These are phyloP conservation scores for Clitopilus hobsonii DNA, from an alignment of 768 basidiomycete genomes.

Conservation along the genomic window DNA sequence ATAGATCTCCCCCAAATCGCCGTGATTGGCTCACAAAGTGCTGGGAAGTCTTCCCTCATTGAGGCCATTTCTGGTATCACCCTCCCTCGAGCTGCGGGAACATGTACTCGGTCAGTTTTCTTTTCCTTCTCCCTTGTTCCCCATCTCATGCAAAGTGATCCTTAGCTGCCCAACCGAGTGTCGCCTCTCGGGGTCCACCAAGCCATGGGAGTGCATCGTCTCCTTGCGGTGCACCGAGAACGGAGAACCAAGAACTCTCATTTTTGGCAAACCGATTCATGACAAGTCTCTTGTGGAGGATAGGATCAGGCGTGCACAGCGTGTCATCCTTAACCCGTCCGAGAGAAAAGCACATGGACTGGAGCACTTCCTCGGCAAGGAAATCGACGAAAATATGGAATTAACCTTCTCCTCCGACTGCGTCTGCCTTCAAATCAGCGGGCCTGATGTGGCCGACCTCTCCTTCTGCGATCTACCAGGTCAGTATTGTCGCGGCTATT, in stretches of 20 bases:
- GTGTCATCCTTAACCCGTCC: constrained; percentile 60
- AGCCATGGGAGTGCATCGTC: constrained; percentile 46
- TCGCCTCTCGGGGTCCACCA: constrained; percentile 35
- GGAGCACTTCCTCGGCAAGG: constrained; percentile 32
- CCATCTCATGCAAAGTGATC: not conserved
- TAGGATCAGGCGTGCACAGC: constrained; percentile 60
- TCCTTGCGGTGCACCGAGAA: constrained; percentile 43
- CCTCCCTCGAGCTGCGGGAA: constrained; percentile 66
- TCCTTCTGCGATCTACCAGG: constrained; percentile 66
- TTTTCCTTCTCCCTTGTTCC: not conserved
- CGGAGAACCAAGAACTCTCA: constrained; percentile 26
- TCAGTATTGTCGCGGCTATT: constrained; percentile 10
- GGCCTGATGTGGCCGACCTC: constrained; percentile 55
- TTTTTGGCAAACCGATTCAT: constrained; percentile 45
- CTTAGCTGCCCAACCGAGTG: constrained; percentile 56
- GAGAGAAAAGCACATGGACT: constrained; percentile 8
- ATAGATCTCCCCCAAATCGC: constrained; percentile 72
- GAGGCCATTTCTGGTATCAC: constrained; percentile 74
- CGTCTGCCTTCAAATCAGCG: constrained; percentile 55
- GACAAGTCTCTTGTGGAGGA: constrained; percentile 57
- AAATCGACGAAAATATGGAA: constrained; percentile 17
- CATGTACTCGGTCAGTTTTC: constrained; percentile 58
- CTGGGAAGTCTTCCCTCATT: constrained; percentile 74
- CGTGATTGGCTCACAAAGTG: constrained; percentile 69
- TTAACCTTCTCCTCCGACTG: constrained; percentile 52